phyloP scores from a whole-genome alignment of 2,329 filamentous ascomycete genomes.

The Trichoderma pleuroti region DNA sequence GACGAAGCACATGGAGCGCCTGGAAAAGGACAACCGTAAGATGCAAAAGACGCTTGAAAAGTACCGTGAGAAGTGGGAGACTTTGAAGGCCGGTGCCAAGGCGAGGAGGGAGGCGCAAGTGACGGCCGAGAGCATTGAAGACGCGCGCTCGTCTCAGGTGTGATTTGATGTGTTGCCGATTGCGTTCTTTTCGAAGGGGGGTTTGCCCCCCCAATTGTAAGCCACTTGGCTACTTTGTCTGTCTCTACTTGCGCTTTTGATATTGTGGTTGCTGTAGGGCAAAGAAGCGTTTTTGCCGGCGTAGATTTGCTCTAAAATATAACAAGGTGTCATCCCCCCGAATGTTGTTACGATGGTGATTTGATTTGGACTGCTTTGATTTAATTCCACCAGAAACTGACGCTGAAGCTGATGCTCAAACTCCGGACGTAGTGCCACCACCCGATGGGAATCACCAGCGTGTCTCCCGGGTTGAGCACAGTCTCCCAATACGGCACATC shows the following conservation, averaged over 20 bases:
- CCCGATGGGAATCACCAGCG: conserved; percentile 82
- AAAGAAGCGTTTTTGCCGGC: neutral
- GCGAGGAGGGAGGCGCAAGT: conserved; percentile 47
- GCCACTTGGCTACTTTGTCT: neutral
- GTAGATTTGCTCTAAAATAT: neutral
- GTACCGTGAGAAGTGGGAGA: conserved; percentile 60
- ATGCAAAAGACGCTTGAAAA: conserved; percentile 54
- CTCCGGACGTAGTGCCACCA: conserved; percentile 99
- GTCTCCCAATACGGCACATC: conserved; percentile 68
- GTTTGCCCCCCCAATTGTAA: neutral
- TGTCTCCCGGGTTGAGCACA: conserved; percentile 76
- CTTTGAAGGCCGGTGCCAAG: conserved; percentile 59
- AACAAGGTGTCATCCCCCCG: neutral
- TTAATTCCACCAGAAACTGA: conserved; percentile 93
- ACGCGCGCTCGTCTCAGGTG: conserved; percentile 24
- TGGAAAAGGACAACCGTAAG: conserved; percentile 60
- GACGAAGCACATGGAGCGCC: conserved; percentile 58
- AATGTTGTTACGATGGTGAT: neutral
- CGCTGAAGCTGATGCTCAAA: conserved; percentile 82
- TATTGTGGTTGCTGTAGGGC: neutral
- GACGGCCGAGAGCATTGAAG: conserved; percentile 34
- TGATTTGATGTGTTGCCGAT: neutral
- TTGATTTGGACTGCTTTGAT: neutral
- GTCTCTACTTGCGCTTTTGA: neutral
- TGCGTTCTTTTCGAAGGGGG: neutral